phyloP scores from a whole-genome alignment of 225 moss, liverwort and hornwort genomes.

The Marchantia polymorpha region DNA sequence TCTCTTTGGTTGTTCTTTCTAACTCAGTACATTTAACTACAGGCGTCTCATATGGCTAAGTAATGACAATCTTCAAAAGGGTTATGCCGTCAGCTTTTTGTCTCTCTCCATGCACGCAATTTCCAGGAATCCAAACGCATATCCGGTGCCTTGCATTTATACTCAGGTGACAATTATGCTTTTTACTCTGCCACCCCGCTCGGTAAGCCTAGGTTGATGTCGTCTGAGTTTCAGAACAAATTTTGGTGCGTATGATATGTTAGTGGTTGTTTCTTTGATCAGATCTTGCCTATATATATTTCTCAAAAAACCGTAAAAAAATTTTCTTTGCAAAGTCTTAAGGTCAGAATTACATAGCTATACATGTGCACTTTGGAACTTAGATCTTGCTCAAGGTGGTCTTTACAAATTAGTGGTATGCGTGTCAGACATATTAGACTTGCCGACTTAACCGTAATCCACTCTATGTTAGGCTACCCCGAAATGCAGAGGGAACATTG shows the following conservation, averaged over 20 bases:
- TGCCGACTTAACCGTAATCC: not conserved
- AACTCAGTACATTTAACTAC: slow-evolving; percentile 1
- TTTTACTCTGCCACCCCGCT: no score
- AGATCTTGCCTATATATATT: not conserved
- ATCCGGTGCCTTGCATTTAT: slow-evolving; percentile 88
- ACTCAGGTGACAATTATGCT: slow-evolving; percentile 60
- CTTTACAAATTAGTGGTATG: not conserved
- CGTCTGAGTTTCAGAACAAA: no score
- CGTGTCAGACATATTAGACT: not conserved
- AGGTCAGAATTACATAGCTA: no score
- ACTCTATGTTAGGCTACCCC: not conserved
- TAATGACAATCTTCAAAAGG: slow-evolving; percentile 70
- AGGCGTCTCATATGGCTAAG: slow-evolving; percentile 94
- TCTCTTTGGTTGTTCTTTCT: not conserved
- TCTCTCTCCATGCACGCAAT: slow-evolving; percentile 97
- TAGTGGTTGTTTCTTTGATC: not conserved
- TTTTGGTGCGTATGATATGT: not conserved
- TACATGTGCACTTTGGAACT: no score
- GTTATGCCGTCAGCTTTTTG: slow-evolving; percentile 84
- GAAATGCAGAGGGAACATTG: no score
- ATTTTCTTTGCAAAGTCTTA: no score
- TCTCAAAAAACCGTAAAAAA: no score
- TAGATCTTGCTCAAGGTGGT: no score
- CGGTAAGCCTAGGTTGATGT: not conserved
- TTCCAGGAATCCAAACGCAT: slow-evolving; percentile 80